Conservation (phyloP, 2,329 filamentous ascomycete species). For the Alternaria postmessia region DNA sequence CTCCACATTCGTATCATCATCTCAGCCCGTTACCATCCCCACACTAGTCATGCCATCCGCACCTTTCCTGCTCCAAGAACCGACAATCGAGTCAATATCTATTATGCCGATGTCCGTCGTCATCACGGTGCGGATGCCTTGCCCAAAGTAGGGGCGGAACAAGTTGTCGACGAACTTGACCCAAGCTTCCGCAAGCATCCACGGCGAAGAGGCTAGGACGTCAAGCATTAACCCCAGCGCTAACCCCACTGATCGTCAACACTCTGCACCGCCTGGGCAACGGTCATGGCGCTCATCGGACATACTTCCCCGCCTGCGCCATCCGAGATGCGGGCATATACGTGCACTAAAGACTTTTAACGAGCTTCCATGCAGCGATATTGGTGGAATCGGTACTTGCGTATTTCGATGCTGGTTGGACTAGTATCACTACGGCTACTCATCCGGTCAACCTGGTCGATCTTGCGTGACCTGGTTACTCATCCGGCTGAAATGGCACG, state of each 20-base stretch:
- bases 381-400: conserved; percentile 11
- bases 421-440: conserved; percentile 5
- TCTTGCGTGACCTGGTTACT: background rate
- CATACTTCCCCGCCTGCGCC: conserved; percentile 18
- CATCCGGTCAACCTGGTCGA: background rate
- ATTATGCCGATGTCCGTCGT: conserved; percentile 11
- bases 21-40: background rate
- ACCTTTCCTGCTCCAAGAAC: background rate
- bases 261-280: conserved; percentile 10
- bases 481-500: conserved; percentile 4
- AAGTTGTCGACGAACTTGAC: background rate
- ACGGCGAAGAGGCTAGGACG: conserved; percentile 2
- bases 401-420: background rate
- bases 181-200: conserved; percentile 28
- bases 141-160: conserved; percentile 18
- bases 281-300: conserved; percentile 23
- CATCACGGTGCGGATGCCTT: conserved; percentile 18
- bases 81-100: background rate
- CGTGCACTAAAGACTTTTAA: background rate
- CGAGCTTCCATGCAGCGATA: conserved; percentile 8
- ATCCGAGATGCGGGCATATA: conserved; percentile 12
- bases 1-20: background rate
- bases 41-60: background rate
- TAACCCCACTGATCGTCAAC: conserved; percentile 28
- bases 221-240: conserved; percentile 17